Evolutionary conservation across 176 grass and related monocot genomes (phyloP), one percentile per base, ranked within the genome.

Genomic region (Sorghum bicolor): DNA sequence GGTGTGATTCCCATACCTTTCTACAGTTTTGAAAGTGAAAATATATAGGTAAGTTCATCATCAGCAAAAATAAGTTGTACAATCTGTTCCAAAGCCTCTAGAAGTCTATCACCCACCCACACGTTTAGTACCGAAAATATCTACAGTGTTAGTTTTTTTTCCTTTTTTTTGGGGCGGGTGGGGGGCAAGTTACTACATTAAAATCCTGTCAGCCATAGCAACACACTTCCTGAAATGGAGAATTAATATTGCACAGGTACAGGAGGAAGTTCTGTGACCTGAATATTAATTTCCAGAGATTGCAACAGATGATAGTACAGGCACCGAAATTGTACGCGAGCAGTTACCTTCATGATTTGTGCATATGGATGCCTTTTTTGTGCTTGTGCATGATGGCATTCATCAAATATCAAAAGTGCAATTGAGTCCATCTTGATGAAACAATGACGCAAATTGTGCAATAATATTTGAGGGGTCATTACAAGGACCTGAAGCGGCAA

Each of bases 391-490:
- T 98, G 95, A 91, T 98, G 95, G 60, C 92, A 95, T 80, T 98
- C 95, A 38, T 98, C 95, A 64, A 98, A 91, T 90, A 98, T 94
- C 58, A 98, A 33, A 86, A 98, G 89, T 79, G 88, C 89, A 84
- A 98, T 80, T 44, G 69, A 84, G 32, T 77, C 66, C 92, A 98
- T 98, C 76, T 67, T 93, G 75, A 98, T 94, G 74, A 91, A 94
- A 85, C 95, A 98, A 93, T 98, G 95, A 28, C 25, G 60, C 84
- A 98, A 91, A 86, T 80, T 93, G 71, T 93, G 80, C 48, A 98
- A 82, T 19, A 98, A 93, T 85, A 98, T 93, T 84, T 95, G 78
- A 11, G 92, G 95, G 16, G 92, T 98, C 95, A 98, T 98, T 72
- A 98, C 95, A 71, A 98, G 84, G 79, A 98, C 86, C 95, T 98